These are phyloP conservation scores for Termitomyces sp. DNA, from an alignment of 768 basidiomycete genomes.

Conservation along the genomic window DNA sequence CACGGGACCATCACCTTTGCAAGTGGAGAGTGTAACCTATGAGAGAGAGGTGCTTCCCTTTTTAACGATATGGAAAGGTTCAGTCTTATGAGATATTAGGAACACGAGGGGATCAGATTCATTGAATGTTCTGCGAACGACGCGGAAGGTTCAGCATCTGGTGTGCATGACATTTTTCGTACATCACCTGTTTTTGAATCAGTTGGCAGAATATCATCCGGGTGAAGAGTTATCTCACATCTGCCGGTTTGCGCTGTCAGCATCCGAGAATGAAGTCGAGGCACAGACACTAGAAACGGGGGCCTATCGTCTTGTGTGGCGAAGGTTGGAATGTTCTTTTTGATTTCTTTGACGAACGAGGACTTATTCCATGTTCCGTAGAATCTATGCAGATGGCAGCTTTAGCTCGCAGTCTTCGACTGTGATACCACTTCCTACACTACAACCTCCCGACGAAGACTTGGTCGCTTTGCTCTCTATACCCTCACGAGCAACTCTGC, in stretches of 20 bases:
- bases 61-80: not conserved
- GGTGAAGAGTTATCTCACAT: slow-evolving; percentile 62
- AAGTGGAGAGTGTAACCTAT: slow-evolving; percentile 44
- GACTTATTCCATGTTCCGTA: slow-evolving; percentile 15
- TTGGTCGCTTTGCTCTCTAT: slow-evolving; percentile 62
- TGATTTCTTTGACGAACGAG: slow-evolving; percentile 1
- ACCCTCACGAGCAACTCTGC: slow-evolving; percentile 60
- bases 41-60: slow-evolving; percentile 36
- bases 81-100: slow-evolving; percentile 22
- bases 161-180: slow-evolving; percentile 20
- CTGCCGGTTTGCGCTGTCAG: slow-evolving; percentile 45
- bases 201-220: slow-evolving; percentile 46
- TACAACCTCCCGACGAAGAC: slow-evolving; percentile 55
- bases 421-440: slow-evolving; percentile 50
- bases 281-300: slow-evolving; percentile 46
- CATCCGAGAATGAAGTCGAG: slow-evolving; percentile 32
- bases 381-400: slow-evolving; percentile 40
- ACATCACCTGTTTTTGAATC: not conserved
- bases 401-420: slow-evolving; percentile 43
- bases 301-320: slow-evolving; percentile 58
- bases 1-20: slow-evolving; percentile 49
- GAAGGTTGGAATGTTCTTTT: slow-evolving; percentile 37
- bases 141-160: slow-evolving; percentile 41
- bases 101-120: slow-evolving; percentile 40
- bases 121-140: slow-evolving; percentile 49